phyloP scores from a whole-genome alignment of 2,329 filamentous ascomycete genomes.

The Sclerotinia spermophila region DNA sequence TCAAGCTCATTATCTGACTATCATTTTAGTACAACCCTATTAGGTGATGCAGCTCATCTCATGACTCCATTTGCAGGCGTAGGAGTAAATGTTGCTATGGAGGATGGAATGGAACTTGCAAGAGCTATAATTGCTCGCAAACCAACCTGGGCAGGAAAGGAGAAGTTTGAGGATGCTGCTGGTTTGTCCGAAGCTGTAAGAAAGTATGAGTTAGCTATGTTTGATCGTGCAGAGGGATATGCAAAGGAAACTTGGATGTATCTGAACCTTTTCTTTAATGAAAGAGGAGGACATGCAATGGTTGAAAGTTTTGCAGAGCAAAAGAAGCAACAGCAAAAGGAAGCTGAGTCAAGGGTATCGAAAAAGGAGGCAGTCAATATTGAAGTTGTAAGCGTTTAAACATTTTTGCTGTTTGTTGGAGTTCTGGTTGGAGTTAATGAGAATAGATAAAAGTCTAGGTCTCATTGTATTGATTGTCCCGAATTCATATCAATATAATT shows the following conservation, averaged over 20 bases:
- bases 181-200: conserved; percentile 18
- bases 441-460: not conserved
- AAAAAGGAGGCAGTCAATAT: not conserved
- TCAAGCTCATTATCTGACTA: conserved; percentile 35
- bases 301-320: conserved; percentile 11
- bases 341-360: not conserved
- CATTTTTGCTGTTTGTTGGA: not conserved
- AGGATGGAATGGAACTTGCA: conserved; percentile 43
- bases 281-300: conserved; percentile 15
- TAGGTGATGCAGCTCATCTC: conserved; percentile 49
- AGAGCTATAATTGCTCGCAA: conserved; percentile 32
- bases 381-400: not conserved
- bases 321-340: conserved; percentile 3
- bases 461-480: not conserved
- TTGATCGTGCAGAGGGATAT: conserved; percentile 20
- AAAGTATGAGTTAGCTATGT: conserved; percentile 24
- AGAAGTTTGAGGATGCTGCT: conserved; percentile 15
- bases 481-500: not conserved
- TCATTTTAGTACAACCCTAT: conserved; percentile 42
- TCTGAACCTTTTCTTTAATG: conserved; percentile 22
- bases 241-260: conserved; percentile 21
- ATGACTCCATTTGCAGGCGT: conserved; percentile 44
- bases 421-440: not conserved
- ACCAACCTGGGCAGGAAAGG: conserved; percentile 30
- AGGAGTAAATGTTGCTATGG: conserved; percentile 47